These are phyloP conservation scores for Sporothrix mexicana DNA, from an alignment of 2,329 filamentous ascomycete genomes.

Conservation along the genomic window DNA sequence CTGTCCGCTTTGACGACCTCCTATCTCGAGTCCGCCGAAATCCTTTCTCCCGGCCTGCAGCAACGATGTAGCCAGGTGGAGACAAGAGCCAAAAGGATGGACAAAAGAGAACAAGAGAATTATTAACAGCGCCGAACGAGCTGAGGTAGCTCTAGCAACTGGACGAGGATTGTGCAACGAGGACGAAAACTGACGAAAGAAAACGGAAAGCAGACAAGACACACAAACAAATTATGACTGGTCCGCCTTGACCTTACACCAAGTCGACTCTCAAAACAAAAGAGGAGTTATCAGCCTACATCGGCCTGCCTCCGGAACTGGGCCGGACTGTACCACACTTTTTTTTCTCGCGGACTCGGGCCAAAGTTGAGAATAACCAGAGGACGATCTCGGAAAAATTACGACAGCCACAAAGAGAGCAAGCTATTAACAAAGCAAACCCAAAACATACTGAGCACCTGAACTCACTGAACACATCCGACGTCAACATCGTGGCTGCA, in stretches of 20 bases:
- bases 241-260: not conserved
- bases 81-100: not conserved
- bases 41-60: slow-evolving; percentile 1
- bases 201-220: not conserved
- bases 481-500: too few species aligned
- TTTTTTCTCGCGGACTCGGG: too few species aligned
- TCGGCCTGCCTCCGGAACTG: slow-evolving; percentile 1
- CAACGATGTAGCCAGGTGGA: slow-evolving; percentile 22
- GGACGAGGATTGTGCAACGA: too few species aligned
- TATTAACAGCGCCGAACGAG: not conserved
- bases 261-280: too few species aligned
- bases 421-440: too few species aligned
- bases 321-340: slow-evolving; percentile 8
- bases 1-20: not conserved
- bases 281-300: not conserved
- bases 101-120: not conserved
- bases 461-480: too few species aligned
- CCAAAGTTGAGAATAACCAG: too few species aligned
- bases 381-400: too few species aligned
- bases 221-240: not conserved
- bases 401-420: too few species aligned
- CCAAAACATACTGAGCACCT: too few species aligned
- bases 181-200: not conserved
- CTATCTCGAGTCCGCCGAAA: not conserved
- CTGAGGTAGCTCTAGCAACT: not conserved